Evolutionary conservation across 1,284 basidiomycete genomes (phyloP).

Genomic region (Tilletia setariae): DNA sequence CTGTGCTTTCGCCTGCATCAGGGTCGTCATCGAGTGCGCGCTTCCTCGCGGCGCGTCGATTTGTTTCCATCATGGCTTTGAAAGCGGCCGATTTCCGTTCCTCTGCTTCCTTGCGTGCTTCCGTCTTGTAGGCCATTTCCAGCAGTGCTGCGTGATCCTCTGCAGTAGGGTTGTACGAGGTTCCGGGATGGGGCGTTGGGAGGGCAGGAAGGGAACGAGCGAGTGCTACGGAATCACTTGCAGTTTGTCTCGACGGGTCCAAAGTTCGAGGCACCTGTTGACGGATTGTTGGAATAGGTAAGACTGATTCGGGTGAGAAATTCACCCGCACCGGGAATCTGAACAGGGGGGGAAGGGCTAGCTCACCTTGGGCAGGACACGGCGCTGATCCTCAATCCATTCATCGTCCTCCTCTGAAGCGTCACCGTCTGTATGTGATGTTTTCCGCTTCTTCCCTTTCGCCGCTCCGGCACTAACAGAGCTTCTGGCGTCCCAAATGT

Average conservation of each 20-base stretch:
- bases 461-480: background rate
- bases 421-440: background rate
- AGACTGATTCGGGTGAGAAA: too few species aligned
- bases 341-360: background rate
- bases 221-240: background rate
- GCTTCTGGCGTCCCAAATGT: background rate
- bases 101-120: slow-evolving; percentile 63
- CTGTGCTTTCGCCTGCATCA: slow-evolving; percentile 21
- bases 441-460: background rate
- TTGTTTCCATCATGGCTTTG: slow-evolving; percentile 18
- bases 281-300: background rate
- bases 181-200: slow-evolving; percentile 73
- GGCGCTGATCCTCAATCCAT: slow-evolving; percentile 18
- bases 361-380: slow-evolving; percentile 15
- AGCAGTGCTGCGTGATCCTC: slow-evolving; percentile 74
- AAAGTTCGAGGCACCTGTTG: background rate
- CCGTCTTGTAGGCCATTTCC: slow-evolving; percentile 67
- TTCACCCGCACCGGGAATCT: background rate
- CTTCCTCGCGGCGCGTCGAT: slow-evolving; percentile 22
- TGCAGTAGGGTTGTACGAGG: slow-evolving; percentile 87
- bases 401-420: background rate
- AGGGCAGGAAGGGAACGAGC: slow-evolving; percentile 61
- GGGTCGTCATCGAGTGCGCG: slow-evolving; percentile 26
- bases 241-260: background rate
- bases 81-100: slow-evolving; percentile 55